These are phyloP conservation scores for Penicillium canescens DNA, from an alignment of 495 filamentous ascomycete species.

Conservation along the genomic window DNA sequence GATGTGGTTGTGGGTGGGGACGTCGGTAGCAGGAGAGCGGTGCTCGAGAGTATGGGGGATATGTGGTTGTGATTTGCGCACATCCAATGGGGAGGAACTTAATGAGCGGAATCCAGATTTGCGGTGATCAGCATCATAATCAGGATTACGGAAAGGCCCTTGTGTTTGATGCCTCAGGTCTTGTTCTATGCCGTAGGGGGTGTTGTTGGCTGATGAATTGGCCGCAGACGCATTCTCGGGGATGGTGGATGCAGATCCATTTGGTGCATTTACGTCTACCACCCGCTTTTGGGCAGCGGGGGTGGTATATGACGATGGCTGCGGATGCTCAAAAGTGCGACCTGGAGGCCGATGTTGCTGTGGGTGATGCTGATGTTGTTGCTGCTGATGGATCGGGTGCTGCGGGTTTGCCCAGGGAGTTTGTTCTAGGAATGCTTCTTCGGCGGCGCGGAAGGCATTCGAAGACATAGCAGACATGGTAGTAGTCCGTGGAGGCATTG, in stretches of 20 bases:
- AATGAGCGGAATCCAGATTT: conserved; percentile 43
- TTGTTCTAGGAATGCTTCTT: conserved; percentile 79
- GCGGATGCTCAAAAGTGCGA: conserved; percentile 30
- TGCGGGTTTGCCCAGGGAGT: conserved; percentile 89
- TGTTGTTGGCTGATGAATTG: conserved; percentile 47
- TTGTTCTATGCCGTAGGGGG: conserved; percentile 46
- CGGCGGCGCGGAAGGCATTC: conserved; percentile 55
- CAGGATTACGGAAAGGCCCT: conserved; percentile 32
- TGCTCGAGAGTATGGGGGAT: conserved; percentile 27
- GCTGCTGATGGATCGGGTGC: conserved; percentile 68
- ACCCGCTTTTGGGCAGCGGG: conserved; percentile 55
- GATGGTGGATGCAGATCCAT: conserved; percentile 58
- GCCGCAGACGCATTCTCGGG: conserved; percentile 51
- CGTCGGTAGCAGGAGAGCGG: conserved; percentile 21
- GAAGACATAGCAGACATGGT: conserved; percentile 41
- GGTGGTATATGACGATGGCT: conserved; percentile 45
- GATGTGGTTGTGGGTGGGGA: conserved; percentile 28
- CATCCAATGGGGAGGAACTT: conserved; percentile 46
- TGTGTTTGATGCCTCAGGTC: conserved; percentile 27
- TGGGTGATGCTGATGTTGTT: conserved; percentile 38
- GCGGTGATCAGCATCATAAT: conserved; percentile 37
- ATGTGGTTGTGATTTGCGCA: conserved; percentile 44
- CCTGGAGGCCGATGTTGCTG: conserved; percentile 36
- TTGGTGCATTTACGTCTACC: conserved; percentile 52
- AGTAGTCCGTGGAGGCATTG: conserved; percentile 27